Percentiles rank a stretch among this genome's conserved stretches.
phyloP scores from a whole-genome alignment of 116 monocot genomes.

The Posidonia oceanica region DNA sequence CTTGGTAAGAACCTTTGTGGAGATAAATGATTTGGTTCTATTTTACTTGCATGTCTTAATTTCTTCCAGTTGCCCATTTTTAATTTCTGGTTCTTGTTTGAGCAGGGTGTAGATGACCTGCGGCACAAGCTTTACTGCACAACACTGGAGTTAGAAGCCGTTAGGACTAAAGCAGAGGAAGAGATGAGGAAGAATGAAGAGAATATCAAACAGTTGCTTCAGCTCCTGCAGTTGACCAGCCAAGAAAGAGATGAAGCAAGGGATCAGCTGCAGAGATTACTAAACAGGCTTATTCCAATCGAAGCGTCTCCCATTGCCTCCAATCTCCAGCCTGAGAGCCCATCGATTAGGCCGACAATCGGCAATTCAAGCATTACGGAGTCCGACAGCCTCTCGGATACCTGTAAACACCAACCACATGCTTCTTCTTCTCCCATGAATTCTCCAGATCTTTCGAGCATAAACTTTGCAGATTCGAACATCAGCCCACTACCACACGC shows the following conservation, averaged over 20 bases:
- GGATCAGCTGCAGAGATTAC: constrained; percentile 30
- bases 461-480: neutral
- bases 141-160: constrained; percentile 30
- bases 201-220: constrained; percentile 25
- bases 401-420: constrained; percentile 15
- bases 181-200: constrained; percentile 39
- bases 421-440: constrained; percentile 28
- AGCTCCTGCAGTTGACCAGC: constrained; percentile 21
- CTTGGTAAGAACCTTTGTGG: no score
- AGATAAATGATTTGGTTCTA: neutral
- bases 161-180: constrained; percentile 26
- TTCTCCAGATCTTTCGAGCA: neutral
- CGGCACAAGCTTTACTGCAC: constrained; percentile 31
- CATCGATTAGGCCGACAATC: constrained; percentile 2
- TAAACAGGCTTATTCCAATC: constrained; percentile 9
- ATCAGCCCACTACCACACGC: neutral
- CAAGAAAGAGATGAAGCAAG: constrained; percentile 61
- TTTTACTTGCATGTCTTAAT: neutral
- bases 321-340: constrained; percentile 13
- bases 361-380: constrained; percentile 30
- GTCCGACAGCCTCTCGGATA: constrained; percentile 34
- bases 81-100: neutral
- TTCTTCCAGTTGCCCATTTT: neutral
- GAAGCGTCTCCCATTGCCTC: neutral
- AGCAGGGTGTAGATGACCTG: constrained; percentile 33